A percentile compares a stretch with the other conserved stretches of the same genome.
Evolutionary conservation across 768 basidiomycete genomes (phyloP).

Genomic region (Boletus pseudopeckii): DNA sequence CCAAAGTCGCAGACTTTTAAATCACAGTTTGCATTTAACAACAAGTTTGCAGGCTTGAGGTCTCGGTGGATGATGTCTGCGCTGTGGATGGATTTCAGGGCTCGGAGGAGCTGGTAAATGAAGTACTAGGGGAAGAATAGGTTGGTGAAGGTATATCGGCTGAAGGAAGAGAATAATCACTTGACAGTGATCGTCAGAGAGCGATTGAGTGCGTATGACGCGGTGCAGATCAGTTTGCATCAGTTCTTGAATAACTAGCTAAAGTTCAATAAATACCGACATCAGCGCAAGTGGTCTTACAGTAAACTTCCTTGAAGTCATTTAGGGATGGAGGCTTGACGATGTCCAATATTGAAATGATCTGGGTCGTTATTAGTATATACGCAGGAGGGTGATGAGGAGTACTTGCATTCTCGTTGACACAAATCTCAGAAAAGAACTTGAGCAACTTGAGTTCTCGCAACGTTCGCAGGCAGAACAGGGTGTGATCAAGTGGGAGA

Average conservation of each 20-base stretch:
- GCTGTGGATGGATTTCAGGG: conserved; percentile 85
- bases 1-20: conserved; percentile 91
- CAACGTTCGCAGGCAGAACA: conserved; percentile 86
- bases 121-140: conserved; percentile 53
- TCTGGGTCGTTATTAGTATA: conserved; percentile 41
- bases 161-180: conserved; percentile 32
- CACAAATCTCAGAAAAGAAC: conserved; percentile 75
- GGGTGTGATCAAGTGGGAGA: conserved; percentile 88
- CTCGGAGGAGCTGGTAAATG: conserved; percentile 80
- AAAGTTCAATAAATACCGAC: conserved; percentile 4
- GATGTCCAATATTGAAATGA: conserved; percentile 91
- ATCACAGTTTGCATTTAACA: conserved; percentile 88
- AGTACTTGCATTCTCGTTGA: conserved; percentile 70
- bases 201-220: conserved; percentile 84
- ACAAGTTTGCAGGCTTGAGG: conserved; percentile 82
- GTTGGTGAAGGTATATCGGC: background rate
- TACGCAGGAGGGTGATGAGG: background rate
- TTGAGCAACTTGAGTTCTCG: conserved; percentile 89
- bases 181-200: conserved; percentile 89
- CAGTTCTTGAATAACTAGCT: conserved; percentile 74
- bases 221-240: conserved; percentile 92
- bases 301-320: conserved; percentile 85
- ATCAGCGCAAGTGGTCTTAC: conserved; percentile 36
- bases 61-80: conserved; percentile 79
- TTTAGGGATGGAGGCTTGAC: conserved; percentile 74